Base-by-base conservation (phyloP, 2,329 filamentous ascomycete species). In the Fusarium sp. region DNA sequence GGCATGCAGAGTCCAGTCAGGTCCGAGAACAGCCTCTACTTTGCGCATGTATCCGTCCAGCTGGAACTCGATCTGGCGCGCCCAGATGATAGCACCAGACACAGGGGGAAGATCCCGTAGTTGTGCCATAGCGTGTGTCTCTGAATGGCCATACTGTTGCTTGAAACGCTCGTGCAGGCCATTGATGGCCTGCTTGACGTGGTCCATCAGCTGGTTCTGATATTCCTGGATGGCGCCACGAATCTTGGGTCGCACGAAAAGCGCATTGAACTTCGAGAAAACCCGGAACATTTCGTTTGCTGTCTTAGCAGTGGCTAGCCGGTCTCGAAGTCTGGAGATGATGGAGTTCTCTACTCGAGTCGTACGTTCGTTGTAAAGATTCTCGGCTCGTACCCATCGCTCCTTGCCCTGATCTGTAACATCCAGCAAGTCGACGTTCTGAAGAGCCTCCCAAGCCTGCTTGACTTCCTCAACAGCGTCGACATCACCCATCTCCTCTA, bases 241-340 rank as follows among this genome's bases (percentile, higher is more conserved):
- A 81, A 99, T 98, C 85, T 99, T 99, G n/a, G 96, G 96, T 62
- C 96, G 90, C 58, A 99, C 95, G 73, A 99, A 97, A 31, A 99
- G 89, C 3, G 96, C 96, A 77, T 99, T 99, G 87, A 99, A 99
- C 78, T 98, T 98, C 54, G 96, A 98, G 79, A 99, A 99, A 65
- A 99, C 96, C 56, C 97, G 92, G 80, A 99, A 99, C 96, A 99
- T 99, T 81, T 99, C 97, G 77, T 97, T 98, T 40, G 96, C 96
- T 66, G 94, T 97, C 84, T 97, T 97, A 13, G 96, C 95, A 8
- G 94, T 97, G 15, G 94, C 96, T 57, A 99, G 86, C 61, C 96
- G 92, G 80, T 99, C 96, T 75, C 96, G 88, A 33, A 99, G 85
- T 55, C 94, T 88, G 34, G 96, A 94, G 78, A 99, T 99, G 79